Conservation (phyloP, 805 yeast genomes). For the Pichia californica region DNA sequence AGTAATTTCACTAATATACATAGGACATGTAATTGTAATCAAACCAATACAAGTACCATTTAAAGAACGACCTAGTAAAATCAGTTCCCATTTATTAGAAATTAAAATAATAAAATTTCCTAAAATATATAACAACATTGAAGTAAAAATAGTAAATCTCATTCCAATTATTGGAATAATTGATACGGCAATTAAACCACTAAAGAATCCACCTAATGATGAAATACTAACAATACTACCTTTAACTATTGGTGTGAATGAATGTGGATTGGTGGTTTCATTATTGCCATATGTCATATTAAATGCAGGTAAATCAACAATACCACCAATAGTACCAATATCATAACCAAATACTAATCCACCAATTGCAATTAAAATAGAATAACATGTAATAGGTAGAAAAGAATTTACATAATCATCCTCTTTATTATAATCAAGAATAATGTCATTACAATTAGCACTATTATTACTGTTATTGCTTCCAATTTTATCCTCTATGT, state of each 20-base stretch:
- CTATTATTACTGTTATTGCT: too few relatives aligned
- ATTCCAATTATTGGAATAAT: slow-evolving; percentile 24
- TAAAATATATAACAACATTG: slow-evolving; percentile 17
- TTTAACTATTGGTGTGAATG: slow-evolving; percentile 20
- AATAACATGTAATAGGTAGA: slow-evolving; percentile 19
- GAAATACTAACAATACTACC: slow-evolving; percentile 28
- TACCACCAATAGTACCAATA: slow-evolving; percentile 32
- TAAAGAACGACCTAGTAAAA: slow-evolving; percentile 24
- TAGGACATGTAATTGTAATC: slow-evolving; percentile 29
- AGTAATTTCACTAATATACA: slow-evolving; percentile 32
- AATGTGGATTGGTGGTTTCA: slow-evolving; percentile 1
- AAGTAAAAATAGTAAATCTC: slow-evolving; percentile 18
- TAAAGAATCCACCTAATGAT: slow-evolving; percentile 27
- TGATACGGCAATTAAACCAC: slow-evolving; percentile 24
- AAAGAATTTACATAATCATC: slow-evolving; percentile 9
- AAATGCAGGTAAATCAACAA: slow-evolving; percentile 27
- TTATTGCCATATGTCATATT: slow-evolving; percentile 20
- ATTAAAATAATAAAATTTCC: slow-evolving; percentile 19
- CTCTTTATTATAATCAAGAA: not conserved
- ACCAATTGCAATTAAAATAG: slow-evolving; percentile 25
- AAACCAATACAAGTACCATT: slow-evolving; percentile 30
- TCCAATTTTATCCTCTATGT: too few relatives aligned
- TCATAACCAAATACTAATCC: slow-evolving; percentile 33
- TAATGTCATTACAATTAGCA: not conserved
- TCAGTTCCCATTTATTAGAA: slow-evolving; percentile 20